Evolutionary conservation across 1,139 yeast species (phyloP), one percentile per base, ranked within the genome.

Genomic region (Chernovozyma sophiae-reginae): DNA sequence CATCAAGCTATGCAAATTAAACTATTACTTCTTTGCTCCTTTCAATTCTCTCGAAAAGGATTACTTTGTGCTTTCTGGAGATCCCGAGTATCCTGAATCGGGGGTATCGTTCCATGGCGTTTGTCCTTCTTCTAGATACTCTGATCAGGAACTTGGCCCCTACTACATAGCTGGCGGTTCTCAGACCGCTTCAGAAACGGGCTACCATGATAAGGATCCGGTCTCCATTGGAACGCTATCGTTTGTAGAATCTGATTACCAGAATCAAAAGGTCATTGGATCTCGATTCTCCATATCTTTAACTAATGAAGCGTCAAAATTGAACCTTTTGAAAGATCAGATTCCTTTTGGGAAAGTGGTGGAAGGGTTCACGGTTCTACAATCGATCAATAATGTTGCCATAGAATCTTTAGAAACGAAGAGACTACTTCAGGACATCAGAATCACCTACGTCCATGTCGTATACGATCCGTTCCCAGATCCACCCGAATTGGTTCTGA

Each of bases 401-500:
- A 51, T 65, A 2, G 82, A 77, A 44, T 58, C 56, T 3, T 31
- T 13, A 2, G 34, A 33, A 6, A 36, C 51, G 2, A 48, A 56
- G 11, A 52, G 77, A 15, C 76, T 79, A 6, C 46, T 69, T 22
- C 59, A 57, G 37, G 84, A 79, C 42, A 64, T 78, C 3, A 54
- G 83, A 30, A 74, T 80, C 7, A 62, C 72, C 28, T 76, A 72
- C 39, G 64, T 73, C 0, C 69, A 70, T 46, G 53, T 77, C 1
- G 48, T 80, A 11, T 69, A 76, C 33, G 83, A 79, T 47, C 85
- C 85, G 3, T 78, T 69, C 47, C 65, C 62, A 0, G 74, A 70
- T 39, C 48, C 52, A 20, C 32, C 24, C 6, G 20, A 17, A 12
- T 24, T 37, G 15, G 17, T 17, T 3, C 12, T 18, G 16, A 13